Conservation (phyloP, 2,329 filamentous ascomycete genomes). For the Tolypocladium paradoxum region DNA sequence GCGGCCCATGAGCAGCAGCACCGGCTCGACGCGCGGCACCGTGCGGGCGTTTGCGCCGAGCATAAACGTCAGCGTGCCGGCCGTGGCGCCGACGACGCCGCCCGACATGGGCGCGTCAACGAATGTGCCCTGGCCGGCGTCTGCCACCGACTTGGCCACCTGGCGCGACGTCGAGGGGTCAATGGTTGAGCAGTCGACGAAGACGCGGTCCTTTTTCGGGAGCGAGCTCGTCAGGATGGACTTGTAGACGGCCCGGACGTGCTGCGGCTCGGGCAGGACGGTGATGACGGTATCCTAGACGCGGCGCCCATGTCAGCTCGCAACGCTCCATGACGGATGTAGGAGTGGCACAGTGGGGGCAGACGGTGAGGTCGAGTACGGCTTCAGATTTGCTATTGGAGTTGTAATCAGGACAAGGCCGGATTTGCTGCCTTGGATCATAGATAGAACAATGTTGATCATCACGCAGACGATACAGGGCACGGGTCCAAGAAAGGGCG, state of each 20-base stretch:
- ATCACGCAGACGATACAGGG: slow-evolving; percentile 6
- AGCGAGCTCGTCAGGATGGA: slow-evolving; percentile 55
- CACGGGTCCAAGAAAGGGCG: background rate
- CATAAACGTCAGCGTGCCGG: slow-evolving; percentile 92
- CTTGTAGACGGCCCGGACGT: slow-evolving; percentile 74
- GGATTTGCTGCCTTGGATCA: no score
- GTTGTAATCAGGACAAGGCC: slow-evolving; percentile 52
- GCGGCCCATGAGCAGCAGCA: slow-evolving; percentile 75
- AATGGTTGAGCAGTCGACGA: slow-evolving; percentile 95
- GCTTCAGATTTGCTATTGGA: slow-evolving; percentile 56
- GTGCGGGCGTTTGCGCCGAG: slow-evolving; percentile 58
- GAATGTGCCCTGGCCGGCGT: slow-evolving; percentile 61
- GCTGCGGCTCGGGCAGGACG: slow-evolving; percentile 77
- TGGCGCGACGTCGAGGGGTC: slow-evolving; percentile 75
- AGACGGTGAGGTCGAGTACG: background rate
- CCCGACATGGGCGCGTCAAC: slow-evolving; percentile 96
- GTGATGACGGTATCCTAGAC: slow-evolving; percentile 74
- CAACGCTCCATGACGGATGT: background rate
- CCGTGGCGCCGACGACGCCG: slow-evolving; percentile 81
- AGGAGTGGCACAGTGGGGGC: no score
- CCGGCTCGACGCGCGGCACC: slow-evolving; percentile 53
- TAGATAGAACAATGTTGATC: slow-evolving; percentile 33
- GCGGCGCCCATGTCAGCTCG: background rate
- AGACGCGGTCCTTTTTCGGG: slow-evolving; percentile 54
- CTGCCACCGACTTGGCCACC: slow-evolving; percentile 58